Percentiles rank a stretch among this genome's conserved stretches.
Conservation (phyloP, 257 asterid species). For the Eucommia ulmoides region DNA sequence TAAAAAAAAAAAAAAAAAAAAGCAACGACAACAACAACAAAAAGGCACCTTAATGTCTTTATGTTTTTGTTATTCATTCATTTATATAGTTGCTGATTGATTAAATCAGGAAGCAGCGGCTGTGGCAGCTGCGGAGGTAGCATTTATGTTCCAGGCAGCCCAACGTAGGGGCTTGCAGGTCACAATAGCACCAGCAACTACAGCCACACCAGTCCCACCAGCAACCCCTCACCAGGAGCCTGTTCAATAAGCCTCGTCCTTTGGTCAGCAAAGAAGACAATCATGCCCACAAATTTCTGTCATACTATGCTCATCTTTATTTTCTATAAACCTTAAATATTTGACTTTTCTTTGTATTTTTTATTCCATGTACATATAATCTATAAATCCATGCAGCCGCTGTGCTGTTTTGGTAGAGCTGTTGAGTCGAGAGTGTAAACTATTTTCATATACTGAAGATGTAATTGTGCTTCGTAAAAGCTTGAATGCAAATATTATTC, state of each 20-base stretch:
- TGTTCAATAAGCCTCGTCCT: constrained; percentile 2
- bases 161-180: constrained; percentile 33
- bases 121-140: constrained; percentile 34
- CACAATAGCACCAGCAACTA: constrained; percentile 18
- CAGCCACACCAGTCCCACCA: constrained; percentile 10
- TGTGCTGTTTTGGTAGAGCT: too few relatives aligned
- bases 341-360: not conserved
- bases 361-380: not conserved
- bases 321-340: not conserved
- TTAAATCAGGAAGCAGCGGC: constrained; percentile 35
- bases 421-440: too few relatives aligned
- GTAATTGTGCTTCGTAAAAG: too few relatives aligned
- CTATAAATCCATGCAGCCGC: too few relatives aligned
- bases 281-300: not conserved
- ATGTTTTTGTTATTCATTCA: not conserved
- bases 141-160: constrained; percentile 33
- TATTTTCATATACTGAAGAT: too few relatives aligned
- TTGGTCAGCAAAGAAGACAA: not conserved
- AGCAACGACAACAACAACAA: too few relatives aligned
- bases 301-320: not conserved
- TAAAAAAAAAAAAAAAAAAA: too few relatives aligned
- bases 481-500: too few relatives aligned
- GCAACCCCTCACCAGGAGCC: constrained; percentile 12
- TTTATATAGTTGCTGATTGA: not conserved
- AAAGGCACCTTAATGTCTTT: too few relatives aligned